Evolutionary conservation across 2,329 filamentous ascomycete species (phyloP).

Genomic region (Penicillium thymicola): DNA sequence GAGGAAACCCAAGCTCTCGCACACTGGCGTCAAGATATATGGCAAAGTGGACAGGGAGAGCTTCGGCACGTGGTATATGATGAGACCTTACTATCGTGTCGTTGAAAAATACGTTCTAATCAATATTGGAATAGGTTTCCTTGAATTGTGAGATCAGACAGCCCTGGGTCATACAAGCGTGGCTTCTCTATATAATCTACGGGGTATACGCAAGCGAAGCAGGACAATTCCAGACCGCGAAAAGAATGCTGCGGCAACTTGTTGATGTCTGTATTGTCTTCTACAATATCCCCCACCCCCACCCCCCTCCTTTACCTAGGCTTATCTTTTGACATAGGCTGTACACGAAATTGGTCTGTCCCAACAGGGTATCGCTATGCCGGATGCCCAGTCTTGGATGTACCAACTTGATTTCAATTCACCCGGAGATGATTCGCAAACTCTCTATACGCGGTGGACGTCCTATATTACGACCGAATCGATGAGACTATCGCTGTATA

Average conservation of each 20-base stretch:
- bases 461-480: slow-evolving; percentile 30
- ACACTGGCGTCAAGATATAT: slow-evolving; percentile 7
- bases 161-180: slow-evolving; percentile 30
- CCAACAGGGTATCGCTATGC: slow-evolving; percentile 24
- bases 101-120: background rate
- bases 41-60: slow-evolving; percentile 8
- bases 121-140: slow-evolving; percentile 17
- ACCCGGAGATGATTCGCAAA: slow-evolving; percentile 10
- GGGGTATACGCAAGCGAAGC: slow-evolving; percentile 19
- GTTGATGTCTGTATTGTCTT: no score
- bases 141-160: slow-evolving; percentile 22
- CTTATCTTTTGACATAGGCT: slow-evolving; percentile 14
- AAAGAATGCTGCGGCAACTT: no score
- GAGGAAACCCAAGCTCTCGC: background rate
- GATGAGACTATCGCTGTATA: slow-evolving; percentile 31
- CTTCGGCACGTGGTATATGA: slow-evolving; percentile 4
- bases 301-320: background rate
- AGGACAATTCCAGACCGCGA: no score
- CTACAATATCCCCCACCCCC: no score
- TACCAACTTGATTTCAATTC: background rate
- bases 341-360: slow-evolving; percentile 27
- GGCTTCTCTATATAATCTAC: slow-evolving; percentile 31
- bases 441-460: slow-evolving; percentile 24
- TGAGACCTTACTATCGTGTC: background rate
- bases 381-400: slow-evolving; percentile 13